Percentiles rank a stretch among this genome's conserved stretches.
Evolutionary conservation across 2,329 filamentous ascomycete genomes (phyloP).

Genomic region (Epichloe sibirici): DNA sequence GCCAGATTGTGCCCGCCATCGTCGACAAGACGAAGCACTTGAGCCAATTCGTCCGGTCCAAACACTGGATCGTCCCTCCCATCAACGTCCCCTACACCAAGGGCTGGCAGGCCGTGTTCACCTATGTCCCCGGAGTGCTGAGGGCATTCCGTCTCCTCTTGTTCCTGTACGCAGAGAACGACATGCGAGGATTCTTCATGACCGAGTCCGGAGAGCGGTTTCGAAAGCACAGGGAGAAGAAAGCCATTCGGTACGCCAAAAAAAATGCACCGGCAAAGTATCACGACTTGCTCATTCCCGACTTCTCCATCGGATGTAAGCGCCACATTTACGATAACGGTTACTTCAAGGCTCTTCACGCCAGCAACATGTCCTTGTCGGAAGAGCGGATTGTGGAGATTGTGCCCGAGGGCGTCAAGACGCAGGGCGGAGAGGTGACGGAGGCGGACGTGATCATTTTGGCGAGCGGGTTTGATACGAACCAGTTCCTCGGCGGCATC

Average conservation of each 20-base stretch:
- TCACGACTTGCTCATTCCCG: conserved; percentile 46
- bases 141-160: conserved; percentile 30
- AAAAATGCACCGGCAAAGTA: conserved; percentile 45
- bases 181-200: conserved; percentile 24
- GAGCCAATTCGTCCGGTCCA: conserved; percentile 29
- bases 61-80: conserved; percentile 29
- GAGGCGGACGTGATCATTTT: conserved; percentile 49
- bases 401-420: conserved; percentile 26
- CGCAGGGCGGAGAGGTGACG: conserved; percentile 24
- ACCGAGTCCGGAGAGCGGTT: conserved; percentile 23
- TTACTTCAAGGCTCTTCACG: conserved; percentile 41
- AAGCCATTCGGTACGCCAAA: conserved; percentile 29
- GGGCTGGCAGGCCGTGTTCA: conserved; percentile 23
- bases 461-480: conserved; percentile 49
- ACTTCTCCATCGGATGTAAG: conserved; percentile 53
- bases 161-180: conserved; percentile 23
- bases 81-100: conserved; percentile 13
- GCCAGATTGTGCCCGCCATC: conserved; percentile 39
- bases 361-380: conserved; percentile 33
- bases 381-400: conserved; percentile 37
- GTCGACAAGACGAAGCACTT: conserved; percentile 20
- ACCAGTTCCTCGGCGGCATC: conserved; percentile 40
- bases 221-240: conserved; percentile 24
- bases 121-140: conserved; percentile 32
- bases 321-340: conserved; percentile 46